Base-by-base conservation (phyloP, 139 green algal genomes). In the Asterochloris erici region DNA sequence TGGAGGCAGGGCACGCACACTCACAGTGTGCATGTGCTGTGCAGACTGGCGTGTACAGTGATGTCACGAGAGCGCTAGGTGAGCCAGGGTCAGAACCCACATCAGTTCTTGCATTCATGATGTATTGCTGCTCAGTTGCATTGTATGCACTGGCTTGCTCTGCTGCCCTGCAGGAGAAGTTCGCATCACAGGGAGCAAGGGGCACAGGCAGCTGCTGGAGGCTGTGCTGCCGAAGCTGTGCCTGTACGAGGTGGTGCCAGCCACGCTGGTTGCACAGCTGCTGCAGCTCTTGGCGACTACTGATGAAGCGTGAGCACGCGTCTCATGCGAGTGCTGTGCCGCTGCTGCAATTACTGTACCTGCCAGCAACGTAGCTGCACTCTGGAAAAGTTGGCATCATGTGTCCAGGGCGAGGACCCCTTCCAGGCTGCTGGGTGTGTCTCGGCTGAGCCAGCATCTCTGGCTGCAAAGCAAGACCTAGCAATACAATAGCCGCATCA, bases 231-330 rank as follows among this genome's bases (percentile, higher is more conserved):
- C 78, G 2, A 69, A 84, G 9, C 79, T 91, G 63, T 61, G 79
- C 14, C 85, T 88, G 54, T 87, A 85, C 68, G 85, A 86, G 23
- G 26, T 75, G 13, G 61, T 87, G 68, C 88, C 88, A 29, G 78
- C 88, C 17, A 84, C 71, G 14, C 75, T 88, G 23, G 73, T 89
- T 54, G 82, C 88, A 11, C 54, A 85, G 71, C 79, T 91, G 38
- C 70, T 91, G 60, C 81, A 84, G 73, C 62, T 84, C 28, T 28
- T 77, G 24, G 24, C 17, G 21, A 73, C 74, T 24, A 63, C 21
- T 29, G 73, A 88, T 84, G 79, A 89, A 82, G 74, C 83, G 83
- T 82, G 73, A 84, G 81, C 68, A 64, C 10, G 9, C 4, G 21
- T 23, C 66, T 71, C 19, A 26, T 2, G 66, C 66, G 10, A 9